A percentile compares a stretch with the other conserved stretches of the same genome.
These are phyloP conservation scores for Nakaseomyces delphensis DNA, from an alignment of 1,139 yeast species.

Conservation along the genomic window DNA sequence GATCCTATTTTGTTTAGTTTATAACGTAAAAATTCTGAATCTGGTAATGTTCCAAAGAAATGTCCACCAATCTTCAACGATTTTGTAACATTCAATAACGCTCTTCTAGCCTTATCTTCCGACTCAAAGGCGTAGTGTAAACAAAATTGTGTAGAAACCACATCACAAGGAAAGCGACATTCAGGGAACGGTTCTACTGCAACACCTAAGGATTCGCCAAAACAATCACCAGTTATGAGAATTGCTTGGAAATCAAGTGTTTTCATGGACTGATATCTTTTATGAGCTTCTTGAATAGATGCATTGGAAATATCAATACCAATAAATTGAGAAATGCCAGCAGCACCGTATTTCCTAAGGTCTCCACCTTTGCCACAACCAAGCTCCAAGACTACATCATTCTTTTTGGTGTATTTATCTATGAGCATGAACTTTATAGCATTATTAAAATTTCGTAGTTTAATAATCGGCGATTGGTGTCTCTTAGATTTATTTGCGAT, in stretches of 20 bases:
- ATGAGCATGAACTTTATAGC: conserved; percentile 84
- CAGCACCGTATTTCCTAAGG: conserved; percentile 76
- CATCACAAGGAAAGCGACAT: conserved; percentile 73
- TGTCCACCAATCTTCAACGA: conserved; percentile 74
- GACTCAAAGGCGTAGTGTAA: conserved; percentile 90
- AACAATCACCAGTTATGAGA: conserved; percentile 89
- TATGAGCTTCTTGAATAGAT: conserved; percentile 75
- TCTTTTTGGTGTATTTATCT: conserved; percentile 50
- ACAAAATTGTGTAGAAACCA: conserved; percentile 84
- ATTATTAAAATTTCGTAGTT: conserved; percentile 81
- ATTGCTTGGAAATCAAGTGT: conserved; percentile 58
- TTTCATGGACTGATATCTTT: conserved; percentile 53
- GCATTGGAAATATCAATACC: conserved; percentile 91
- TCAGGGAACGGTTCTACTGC: conserved; percentile 61
- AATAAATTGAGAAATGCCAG: conserved; percentile 63
- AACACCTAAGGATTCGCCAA: conserved; percentile 58
- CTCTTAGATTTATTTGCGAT: conserved; percentile 59
- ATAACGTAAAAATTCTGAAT: conserved; percentile 70
- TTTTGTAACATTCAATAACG: conserved; percentile 66
- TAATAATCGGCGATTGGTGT: conserved; percentile 72
- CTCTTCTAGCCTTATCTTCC: conserved; percentile 65
- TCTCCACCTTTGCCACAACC: conserved; percentile 99
- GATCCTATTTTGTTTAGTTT: conserved; percentile 45
- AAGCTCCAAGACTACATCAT: conserved; percentile 61
- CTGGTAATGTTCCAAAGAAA: conserved; percentile 91